Conservation (phyloP, 257 asterid species). For the Nicotiana attenuata region DNA sequence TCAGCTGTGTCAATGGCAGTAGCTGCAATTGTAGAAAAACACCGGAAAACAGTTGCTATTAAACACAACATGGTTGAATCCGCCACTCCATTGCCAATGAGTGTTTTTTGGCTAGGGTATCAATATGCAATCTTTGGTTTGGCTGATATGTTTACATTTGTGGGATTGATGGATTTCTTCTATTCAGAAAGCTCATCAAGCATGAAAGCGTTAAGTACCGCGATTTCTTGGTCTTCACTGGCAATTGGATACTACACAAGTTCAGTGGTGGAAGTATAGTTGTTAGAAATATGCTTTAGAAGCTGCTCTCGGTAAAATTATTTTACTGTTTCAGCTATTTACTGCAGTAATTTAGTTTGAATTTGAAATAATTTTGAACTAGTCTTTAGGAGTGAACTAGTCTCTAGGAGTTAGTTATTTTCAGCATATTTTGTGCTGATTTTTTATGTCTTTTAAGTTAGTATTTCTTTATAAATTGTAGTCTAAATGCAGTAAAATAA, state of each 20-base stretch:
- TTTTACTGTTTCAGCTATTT: too few relatives aligned
- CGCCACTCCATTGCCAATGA: conserved; percentile 43
- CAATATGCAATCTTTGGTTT: conserved; percentile 57
- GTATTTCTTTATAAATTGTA: too few relatives aligned
- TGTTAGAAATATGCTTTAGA: too few relatives aligned
- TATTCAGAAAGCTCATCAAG: conserved; percentile 61
- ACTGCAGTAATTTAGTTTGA: too few relatives aligned
- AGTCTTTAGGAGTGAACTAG: too few relatives aligned
- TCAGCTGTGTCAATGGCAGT: conserved; percentile 60
- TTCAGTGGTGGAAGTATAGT: conserved; percentile 52
- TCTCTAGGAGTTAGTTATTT: too few relatives aligned
- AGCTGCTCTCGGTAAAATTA: too few relatives aligned
- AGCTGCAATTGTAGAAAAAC: conserved; percentile 51
- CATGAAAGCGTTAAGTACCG: conserved; percentile 62
- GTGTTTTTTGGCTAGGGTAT: conserved; percentile 64
- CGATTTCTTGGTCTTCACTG: conserved; percentile 64
- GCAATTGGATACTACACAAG: conserved; percentile 65
- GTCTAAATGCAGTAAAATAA: too few relatives aligned
- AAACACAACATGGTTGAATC: conserved; percentile 51
- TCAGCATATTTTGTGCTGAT: too few relatives aligned
- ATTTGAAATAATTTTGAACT: too few relatives aligned
- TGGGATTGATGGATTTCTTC: conserved; percentile 63
- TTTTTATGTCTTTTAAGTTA: too few relatives aligned
- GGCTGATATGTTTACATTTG: conserved; percentile 71
- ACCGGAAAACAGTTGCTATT: conserved; percentile 40